phyloP scores from a whole-genome alignment of 1,139 yeast species.

The Lodderomyces theae region DNA sequence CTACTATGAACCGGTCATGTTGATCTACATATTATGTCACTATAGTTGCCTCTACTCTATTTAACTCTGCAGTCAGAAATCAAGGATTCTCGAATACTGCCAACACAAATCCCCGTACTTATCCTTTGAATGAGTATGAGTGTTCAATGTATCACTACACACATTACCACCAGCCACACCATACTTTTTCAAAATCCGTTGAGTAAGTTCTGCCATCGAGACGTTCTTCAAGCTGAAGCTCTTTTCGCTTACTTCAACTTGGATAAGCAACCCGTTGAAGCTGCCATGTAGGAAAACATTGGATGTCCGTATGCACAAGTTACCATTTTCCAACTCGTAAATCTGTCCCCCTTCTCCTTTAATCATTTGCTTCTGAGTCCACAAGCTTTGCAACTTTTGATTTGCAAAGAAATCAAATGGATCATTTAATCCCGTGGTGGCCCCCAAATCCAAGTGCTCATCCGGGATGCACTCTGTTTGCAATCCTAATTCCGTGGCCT shows the following conservation, averaged over 20 bases:
- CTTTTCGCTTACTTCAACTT: slow-evolving; percentile 39
- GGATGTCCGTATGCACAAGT: slow-evolving; percentile 53
- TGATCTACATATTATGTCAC: not conserved
- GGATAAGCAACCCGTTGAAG: slow-evolving; percentile 68
- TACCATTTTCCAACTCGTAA: slow-evolving; percentile 51
- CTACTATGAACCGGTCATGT: too few species aligned
- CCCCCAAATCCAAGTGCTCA: slow-evolving; percentile 40
- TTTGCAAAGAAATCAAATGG: slow-evolving; percentile 48
- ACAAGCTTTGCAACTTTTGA: slow-evolving; percentile 64
- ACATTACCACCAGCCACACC: slow-evolving; percentile 42
- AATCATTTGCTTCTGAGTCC: slow-evolving; percentile 70
- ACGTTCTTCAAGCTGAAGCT: not conserved
- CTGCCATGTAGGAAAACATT: slow-evolving; percentile 74
- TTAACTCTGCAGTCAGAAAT: slow-evolving; percentile 12
- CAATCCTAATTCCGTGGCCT: slow-evolving; percentile 21
- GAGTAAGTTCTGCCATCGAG: slow-evolving; percentile 20
- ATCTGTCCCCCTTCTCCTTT: slow-evolving; percentile 76
- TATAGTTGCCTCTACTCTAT: not conserved
- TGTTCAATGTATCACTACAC: slow-evolving; percentile 33
- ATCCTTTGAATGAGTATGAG: slow-evolving; percentile 22
- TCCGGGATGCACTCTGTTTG: slow-evolving; percentile 32
- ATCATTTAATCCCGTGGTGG: slow-evolving; percentile 49
- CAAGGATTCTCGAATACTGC: slow-evolving; percentile 42
- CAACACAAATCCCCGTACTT: slow-evolving; percentile 43
- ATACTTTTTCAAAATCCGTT: slow-evolving; percentile 30